Evolutionary conservation across 2,329 filamentous ascomycete genomes (phyloP).

Genomic region (Thelonectria blattea): DNA sequence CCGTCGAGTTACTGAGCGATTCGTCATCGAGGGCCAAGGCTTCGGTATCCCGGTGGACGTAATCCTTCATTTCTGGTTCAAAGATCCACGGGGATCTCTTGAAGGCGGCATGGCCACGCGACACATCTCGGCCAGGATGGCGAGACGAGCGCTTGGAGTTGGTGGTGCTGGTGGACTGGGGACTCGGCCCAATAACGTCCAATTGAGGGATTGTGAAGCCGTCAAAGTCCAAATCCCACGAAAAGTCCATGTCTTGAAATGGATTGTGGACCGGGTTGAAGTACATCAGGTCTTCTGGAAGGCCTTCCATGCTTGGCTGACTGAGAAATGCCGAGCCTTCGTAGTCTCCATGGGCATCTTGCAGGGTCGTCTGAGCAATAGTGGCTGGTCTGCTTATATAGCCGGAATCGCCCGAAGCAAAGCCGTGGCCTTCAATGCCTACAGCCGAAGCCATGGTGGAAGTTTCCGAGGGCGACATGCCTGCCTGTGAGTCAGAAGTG

Average conservation of each 20-base stretch:
- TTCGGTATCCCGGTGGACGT: constrained; percentile 15
- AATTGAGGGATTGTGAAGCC: constrained; percentile 23
- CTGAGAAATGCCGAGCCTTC: constrained; percentile 25
- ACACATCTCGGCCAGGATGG: constrained; percentile 22
- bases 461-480: constrained; percentile 33
- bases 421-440: constrained; percentile 27
- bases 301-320: constrained; percentile 22
- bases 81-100: constrained; percentile 28
- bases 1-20: constrained; percentile 9
- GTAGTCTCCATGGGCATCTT: constrained; percentile 28
- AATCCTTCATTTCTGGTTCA: constrained; percentile 21
- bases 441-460: constrained; percentile 30
- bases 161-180: constrained; percentile 21
- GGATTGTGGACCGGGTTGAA: constrained; percentile 22
- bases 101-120: constrained; percentile 15
- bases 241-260: constrained; percentile 31
- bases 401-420: constrained; percentile 26
- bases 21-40: constrained; percentile 11
- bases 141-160: constrained; percentile 27
- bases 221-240: constrained; percentile 32
- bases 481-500: constrained; percentile 34
- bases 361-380: constrained; percentile 17
- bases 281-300: constrained; percentile 24
- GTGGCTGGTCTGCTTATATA: constrained; percentile 24
- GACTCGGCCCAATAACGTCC: constrained; percentile 17